phyloP scores from a whole-genome alignment of 2,329 filamentous ascomycete species.

The Ophiostoma novo-ulmi region DNA sequence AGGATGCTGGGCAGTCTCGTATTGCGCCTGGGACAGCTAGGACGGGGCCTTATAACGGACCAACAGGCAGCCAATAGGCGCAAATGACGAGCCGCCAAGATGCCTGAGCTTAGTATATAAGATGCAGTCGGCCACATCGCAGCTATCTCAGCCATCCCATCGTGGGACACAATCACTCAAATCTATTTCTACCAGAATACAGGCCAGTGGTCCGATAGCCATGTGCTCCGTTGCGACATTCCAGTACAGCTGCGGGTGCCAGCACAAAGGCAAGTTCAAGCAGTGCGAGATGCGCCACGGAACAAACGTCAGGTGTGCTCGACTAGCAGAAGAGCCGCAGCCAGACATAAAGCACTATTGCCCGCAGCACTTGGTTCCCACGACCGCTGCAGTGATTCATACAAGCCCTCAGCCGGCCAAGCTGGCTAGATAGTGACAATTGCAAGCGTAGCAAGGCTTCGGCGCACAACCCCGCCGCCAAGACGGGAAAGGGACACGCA shows the following conservation, averaged over 20 bases:
- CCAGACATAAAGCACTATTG: background rate
- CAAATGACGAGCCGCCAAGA: too few relatives aligned
- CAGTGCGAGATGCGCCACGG: background rate
- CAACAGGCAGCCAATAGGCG: too few relatives aligned
- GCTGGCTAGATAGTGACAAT: too few relatives aligned
- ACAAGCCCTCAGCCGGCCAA: too few relatives aligned
- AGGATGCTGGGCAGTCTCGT: background rate
- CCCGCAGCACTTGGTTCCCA: background rate
- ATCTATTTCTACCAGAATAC: too few relatives aligned
- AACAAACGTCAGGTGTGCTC: background rate
- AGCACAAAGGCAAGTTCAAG: background rate
- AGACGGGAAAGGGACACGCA: background rate
- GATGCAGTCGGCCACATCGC: too few relatives aligned
- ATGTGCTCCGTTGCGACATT: background rate
- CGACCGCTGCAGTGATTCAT: background rate
- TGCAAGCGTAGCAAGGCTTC: too few relatives aligned
- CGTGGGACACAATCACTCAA: too few relatives aligned
- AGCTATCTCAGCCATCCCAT: too few relatives aligned
- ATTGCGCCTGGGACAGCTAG: background rate
- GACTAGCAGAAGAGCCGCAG: background rate
- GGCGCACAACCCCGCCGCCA: background rate
- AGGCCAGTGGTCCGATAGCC: too few relatives aligned
- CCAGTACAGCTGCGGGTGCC: background rate
- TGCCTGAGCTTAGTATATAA: too few relatives aligned
- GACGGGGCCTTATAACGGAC: too few relatives aligned